Base-by-base conservation (phyloP, 2,329 filamentous ascomycete species). In the Ciborinia camelliae region DNA sequence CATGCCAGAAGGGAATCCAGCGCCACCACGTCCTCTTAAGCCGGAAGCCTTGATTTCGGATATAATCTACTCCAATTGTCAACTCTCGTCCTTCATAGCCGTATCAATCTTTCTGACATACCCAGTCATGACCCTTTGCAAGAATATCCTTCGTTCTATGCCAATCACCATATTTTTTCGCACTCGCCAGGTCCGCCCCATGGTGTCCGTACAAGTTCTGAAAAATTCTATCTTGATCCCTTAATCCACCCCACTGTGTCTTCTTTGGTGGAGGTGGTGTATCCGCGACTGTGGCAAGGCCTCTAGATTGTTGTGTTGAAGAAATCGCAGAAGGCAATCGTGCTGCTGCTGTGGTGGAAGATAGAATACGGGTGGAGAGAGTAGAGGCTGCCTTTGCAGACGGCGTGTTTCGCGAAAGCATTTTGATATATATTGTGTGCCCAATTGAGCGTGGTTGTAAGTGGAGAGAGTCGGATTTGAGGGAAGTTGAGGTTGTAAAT, bases 91-190 rank as follows among this genome's bases (percentile, higher is more conserved):
- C 61, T 32, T 28, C n/a, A 52, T 63, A 55, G 37, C 50, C 55
- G 20, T 30, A 57, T 43, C 32, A 35, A 9, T 23, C 28, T 47
- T n/a, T 50, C 50, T 54, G 48, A 68, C 75, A 71, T 78, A 88
- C 86, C 89, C 95, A 99, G 75, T 99, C 94, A 80, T 99, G 91
- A 64, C 95, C 95, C 84, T 99, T 99, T 72, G 92, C 81, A 66
- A 99, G 79, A 65, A 99, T 99, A 78, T 99, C 95, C 85, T 99
- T 99, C 64, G 95, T 99, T 85, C 96, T 97, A 83, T 99, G 87
- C 95, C 95, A 99, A 79, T 98, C 95, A 73, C 95, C 95, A 84
- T 96, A 96, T 81, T 96, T 97, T 88, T 92, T 93, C 62, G 95
- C 93, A 76, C 88, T 92, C 83, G 95, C 94, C 73, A 99, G 81